Conservation (phyloP, 176 grass and related monocot genomes). For the Tillandsia fasciculata region DNA sequence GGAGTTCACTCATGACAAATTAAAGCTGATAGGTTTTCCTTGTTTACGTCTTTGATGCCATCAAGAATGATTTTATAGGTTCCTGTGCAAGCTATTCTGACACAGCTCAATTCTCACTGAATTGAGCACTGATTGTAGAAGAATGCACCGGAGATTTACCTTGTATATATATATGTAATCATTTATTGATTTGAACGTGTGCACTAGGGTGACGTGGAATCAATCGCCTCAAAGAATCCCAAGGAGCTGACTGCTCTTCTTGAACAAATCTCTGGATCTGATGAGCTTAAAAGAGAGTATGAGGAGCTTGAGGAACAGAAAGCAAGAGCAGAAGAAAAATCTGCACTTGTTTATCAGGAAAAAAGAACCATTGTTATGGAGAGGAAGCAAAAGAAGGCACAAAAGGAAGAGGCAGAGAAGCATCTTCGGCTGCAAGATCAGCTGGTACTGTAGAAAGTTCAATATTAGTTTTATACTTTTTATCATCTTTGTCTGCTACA, state of each 20-base stretch:
- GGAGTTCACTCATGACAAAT: too few species aligned
- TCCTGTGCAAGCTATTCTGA: not conserved
- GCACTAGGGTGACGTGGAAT: constrained; percentile 83
- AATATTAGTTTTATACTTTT: not conserved
- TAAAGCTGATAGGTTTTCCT: too few species aligned
- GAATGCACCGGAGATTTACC: not conserved
- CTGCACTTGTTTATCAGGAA: constrained; percentile 93
- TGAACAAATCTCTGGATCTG: constrained; percentile 93
- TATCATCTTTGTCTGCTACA: not conserved
- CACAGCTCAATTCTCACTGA: not conserved
- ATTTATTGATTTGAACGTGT: constrained; percentile 9
- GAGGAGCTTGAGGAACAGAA: constrained; percentile 67
- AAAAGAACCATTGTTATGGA: constrained; percentile 87
- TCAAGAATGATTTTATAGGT: not conserved
- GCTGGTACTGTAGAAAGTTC: constrained; percentile 28
- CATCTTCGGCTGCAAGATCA: constrained; percentile 72
- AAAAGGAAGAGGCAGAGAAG: constrained; percentile 95
- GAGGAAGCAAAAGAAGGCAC: constrained; percentile 94
- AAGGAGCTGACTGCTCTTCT: constrained; percentile 81
- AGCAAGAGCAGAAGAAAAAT: constrained; percentile 61
- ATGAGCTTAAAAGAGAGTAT: constrained; percentile 82
- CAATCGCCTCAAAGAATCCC: constrained; percentile 96
- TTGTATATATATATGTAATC: not conserved
- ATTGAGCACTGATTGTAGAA: not conserved
- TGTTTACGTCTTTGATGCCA: not conserved